These are phyloP conservation scores for Fusarium tupiense DNA, from an alignment of 2,329 filamentous ascomycete species.

Conservation along the genomic window DNA sequence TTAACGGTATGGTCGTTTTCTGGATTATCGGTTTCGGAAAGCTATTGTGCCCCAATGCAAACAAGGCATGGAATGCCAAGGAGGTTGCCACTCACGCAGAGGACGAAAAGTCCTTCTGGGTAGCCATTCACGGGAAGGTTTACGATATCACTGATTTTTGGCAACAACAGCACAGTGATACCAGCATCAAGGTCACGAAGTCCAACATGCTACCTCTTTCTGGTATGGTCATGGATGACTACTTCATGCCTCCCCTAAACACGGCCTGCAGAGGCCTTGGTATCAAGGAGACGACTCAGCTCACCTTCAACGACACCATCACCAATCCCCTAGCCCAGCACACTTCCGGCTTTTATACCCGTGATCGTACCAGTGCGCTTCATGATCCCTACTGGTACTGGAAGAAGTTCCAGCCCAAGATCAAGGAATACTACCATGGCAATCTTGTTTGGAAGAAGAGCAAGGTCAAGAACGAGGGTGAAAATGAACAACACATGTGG, in stretches of 20 bases:
- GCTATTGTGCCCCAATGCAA: slow-evolving; percentile 86
- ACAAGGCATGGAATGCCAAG: slow-evolving; percentile 84
- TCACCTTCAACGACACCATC: slow-evolving; percentile 74
- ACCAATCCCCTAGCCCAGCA: slow-evolving; percentile 67
- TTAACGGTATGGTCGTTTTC: slow-evolving; percentile 87
- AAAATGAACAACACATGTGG: slow-evolving; percentile 77
- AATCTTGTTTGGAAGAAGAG: slow-evolving; percentile 77
- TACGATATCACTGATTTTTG: slow-evolving; percentile 95
- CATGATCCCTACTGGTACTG: slow-evolving; percentile 79
- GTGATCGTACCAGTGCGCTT: slow-evolving; percentile 66
- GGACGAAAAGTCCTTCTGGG: slow-evolving; percentile 82
- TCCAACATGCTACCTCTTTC: slow-evolving; percentile 80
- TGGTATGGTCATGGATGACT: slow-evolving; percentile 82
- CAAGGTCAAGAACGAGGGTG: slow-evolving; percentile 71
- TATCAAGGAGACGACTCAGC: slow-evolving; percentile 61
- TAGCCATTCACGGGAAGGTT: slow-evolving; percentile 86
- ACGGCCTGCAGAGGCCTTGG: slow-evolving; percentile 80
- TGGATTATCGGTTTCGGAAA: slow-evolving; percentile 90
- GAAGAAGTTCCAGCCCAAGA: slow-evolving; percentile 76
- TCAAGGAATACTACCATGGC: slow-evolving; percentile 88
- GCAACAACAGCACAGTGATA: slow-evolving; percentile 85
- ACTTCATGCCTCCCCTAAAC: slow-evolving; percentile 83
- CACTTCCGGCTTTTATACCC: slow-evolving; percentile 70
- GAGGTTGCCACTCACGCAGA: slow-evolving; percentile 79
- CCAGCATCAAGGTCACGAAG: slow-evolving; percentile 64